phyloP scores from a whole-genome alignment of 176 grass and related monocot species.

The Thalia dealbata region DNA sequence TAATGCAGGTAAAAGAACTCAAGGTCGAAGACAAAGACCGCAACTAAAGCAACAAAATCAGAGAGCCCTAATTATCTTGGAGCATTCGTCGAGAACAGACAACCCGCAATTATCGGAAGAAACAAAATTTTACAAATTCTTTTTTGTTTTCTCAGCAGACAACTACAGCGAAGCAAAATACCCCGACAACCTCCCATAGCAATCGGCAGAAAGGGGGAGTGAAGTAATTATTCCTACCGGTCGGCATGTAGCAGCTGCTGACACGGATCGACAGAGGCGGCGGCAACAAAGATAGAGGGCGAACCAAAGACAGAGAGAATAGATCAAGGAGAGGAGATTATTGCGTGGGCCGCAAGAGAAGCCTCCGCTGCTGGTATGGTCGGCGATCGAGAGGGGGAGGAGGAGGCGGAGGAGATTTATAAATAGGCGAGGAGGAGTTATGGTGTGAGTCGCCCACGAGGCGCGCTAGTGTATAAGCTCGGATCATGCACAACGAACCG shows the following conservation, averaged over 20 bases:
- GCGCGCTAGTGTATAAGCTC: too few relatives aligned
- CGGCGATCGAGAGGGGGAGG: neutral
- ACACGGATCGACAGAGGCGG: neutral
- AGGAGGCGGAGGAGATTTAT: neutral
- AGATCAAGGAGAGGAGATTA: neutral
- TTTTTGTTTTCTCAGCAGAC: neutral
- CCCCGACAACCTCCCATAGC: neutral
- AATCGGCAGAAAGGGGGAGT: neutral
- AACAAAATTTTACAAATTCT: neutral
- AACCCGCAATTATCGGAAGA: neutral
- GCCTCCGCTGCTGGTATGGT: neutral
- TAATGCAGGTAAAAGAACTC: neutral
- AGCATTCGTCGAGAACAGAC: neutral
- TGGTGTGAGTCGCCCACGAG: neutral
- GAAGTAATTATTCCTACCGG: neutral
- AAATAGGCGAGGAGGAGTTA: neutral
- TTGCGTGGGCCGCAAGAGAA: neutral
- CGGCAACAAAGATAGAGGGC: neutral
- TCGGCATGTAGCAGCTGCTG: constrained; percentile 2
- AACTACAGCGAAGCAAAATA: neutral
- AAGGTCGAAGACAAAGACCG: neutral
- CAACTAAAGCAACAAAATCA: neutral
- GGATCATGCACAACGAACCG: neutral
- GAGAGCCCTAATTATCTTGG: neutral
- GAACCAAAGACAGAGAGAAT: neutral